Evolutionary conservation across 352 stramenopile genomes (phyloP), one percentile per base, ranked within the genome.

Genomic region (Globisporangium carolinianum): DNA sequence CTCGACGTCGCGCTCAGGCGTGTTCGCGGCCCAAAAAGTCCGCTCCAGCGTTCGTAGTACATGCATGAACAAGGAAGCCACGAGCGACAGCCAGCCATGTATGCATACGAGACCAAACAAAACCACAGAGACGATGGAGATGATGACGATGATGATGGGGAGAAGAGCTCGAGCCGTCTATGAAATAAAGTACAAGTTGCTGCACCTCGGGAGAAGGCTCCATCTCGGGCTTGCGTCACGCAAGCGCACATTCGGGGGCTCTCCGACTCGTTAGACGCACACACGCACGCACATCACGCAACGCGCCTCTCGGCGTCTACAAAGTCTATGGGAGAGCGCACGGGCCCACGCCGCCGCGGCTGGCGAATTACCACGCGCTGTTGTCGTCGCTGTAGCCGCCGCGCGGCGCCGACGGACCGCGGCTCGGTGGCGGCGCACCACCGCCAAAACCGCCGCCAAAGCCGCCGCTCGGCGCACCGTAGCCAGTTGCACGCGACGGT

Each of bases 281-380:
- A 43, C 51, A 66, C 51, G 53, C 53, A 55, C 53, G 49, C 32
- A 65, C 53, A 32, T 32, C 24, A 32, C 24, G 24, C 24, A 43
- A 43, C 39, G 39, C 39, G 39, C 39, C 39, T 8, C 11, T 43
- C 39, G 48, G 55, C 53, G 56, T 63, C 52, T 62, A 71, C 58
- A 71, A 71, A 71, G 57, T 68, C 56, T 66, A 66, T 66, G 53
- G 51, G 60, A 46, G 55, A 60, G 57, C 51, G 45, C 45, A 53
- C 53, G 55, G 24, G 24, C 24, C 24, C 24, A 32, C 24, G 24
- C 24, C 24, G 24, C 24, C 24, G 60, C 58, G 52, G 17, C 45
- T 24, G 59, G 38, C 61, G 45, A 62, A 60, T 83, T 95, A 95
- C 85, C 85, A 95, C 69, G 85, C 83, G 67, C 85, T 95, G 79